Conservation (phyloP, 2,329 filamentous ascomycete genomes). For the Didymella keratinophila region DNA sequence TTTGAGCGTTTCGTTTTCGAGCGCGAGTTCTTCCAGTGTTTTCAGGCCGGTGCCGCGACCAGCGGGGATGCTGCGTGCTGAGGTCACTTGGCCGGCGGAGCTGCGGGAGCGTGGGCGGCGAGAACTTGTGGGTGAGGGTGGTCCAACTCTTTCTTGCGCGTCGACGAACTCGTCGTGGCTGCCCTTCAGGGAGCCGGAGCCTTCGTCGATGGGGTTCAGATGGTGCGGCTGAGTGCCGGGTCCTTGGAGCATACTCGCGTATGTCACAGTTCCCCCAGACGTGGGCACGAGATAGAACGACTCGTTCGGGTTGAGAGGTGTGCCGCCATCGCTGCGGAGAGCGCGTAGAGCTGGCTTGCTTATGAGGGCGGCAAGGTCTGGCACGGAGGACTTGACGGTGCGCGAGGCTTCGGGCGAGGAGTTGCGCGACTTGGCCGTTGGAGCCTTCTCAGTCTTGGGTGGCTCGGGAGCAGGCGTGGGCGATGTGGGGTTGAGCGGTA, state of each 20-base stretch:
- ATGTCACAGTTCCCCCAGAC: slow-evolving; percentile 89
- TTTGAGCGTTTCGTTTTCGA: slow-evolving; percentile 88
- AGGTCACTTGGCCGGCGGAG: slow-evolving; percentile 27
- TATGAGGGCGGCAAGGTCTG: slow-evolving; percentile 83
- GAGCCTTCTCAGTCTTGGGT: slow-evolving; percentile 29
- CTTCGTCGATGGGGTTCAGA: slow-evolving; percentile 53
- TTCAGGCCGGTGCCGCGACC: slow-evolving; percentile 59
- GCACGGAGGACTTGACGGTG: slow-evolving; percentile 60
- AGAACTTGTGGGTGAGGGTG: slow-evolving; percentile 55
- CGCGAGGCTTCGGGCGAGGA: slow-evolving; percentile 42
- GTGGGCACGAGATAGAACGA: slow-evolving; percentile 92
- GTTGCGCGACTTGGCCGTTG: slow-evolving; percentile 35
- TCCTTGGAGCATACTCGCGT: slow-evolving; percentile 78
- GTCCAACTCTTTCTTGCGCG: slow-evolving; percentile 71
- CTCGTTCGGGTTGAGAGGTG: slow-evolving; percentile 56
- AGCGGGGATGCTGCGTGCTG: slow-evolving; percentile 42
- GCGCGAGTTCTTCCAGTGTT: slow-evolving; percentile 83
- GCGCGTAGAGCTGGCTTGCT: slow-evolving; percentile 85
- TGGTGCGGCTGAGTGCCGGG: slow-evolving; percentile 48
- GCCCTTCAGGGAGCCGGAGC: slow-evolving; percentile 35
- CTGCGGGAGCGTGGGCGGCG: slow-evolving; percentile 42
- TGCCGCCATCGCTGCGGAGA: slow-evolving; percentile 68
- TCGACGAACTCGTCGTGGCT: slow-evolving; percentile 83
- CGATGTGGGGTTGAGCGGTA: slow-evolving; percentile 68
- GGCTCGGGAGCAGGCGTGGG: slow-evolving; percentile 40